Conservation (phyloP, 306 rosid species). For the Trifolium dubium region DNA sequence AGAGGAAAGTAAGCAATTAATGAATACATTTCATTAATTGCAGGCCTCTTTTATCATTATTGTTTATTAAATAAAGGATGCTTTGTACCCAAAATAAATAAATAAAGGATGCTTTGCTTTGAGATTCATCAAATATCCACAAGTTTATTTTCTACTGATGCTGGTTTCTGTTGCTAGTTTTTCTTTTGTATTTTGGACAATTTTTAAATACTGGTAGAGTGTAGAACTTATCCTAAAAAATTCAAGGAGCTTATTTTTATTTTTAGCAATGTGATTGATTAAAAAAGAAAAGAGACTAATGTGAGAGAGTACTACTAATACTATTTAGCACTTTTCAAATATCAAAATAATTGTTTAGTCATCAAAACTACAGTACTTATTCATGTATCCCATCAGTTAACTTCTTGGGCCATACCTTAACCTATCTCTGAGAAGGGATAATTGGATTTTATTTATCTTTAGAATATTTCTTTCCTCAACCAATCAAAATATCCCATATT, state of each 20-base stretch:
- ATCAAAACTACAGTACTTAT: too few relatives aligned
- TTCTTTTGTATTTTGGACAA: too few relatives aligned
- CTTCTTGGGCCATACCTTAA: slow-evolving; percentile 41
- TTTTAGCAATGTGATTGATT: background rate
- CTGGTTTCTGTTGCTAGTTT: background rate
- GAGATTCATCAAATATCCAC: background rate
- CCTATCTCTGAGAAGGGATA: slow-evolving; percentile 28
- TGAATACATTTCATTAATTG: slow-evolving; percentile 32
- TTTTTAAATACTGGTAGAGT: too few relatives aligned
- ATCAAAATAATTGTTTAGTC: background rate
- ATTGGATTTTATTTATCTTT: slow-evolving; percentile 32
- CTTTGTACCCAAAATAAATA: too few relatives aligned
- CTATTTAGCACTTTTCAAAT: background rate
- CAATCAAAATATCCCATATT: slow-evolving; percentile 58
- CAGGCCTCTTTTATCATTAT: slow-evolving; percentile 14
- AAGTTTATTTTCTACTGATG: background rate
- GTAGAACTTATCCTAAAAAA: background rate
- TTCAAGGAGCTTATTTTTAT: background rate
- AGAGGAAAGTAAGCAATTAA: slow-evolving; percentile 27
- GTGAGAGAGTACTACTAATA: background rate
- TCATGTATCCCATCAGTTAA: slow-evolving; percentile 37
- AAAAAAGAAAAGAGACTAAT: too few relatives aligned
- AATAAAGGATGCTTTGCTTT: too few relatives aligned
- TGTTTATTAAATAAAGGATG: background rate
- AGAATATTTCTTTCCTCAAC: slow-evolving; percentile 47